phyloP scores from a whole-genome alignment of 2,329 filamentous ascomycete species.

The Coniosporium tulheliwenetii region DNA sequence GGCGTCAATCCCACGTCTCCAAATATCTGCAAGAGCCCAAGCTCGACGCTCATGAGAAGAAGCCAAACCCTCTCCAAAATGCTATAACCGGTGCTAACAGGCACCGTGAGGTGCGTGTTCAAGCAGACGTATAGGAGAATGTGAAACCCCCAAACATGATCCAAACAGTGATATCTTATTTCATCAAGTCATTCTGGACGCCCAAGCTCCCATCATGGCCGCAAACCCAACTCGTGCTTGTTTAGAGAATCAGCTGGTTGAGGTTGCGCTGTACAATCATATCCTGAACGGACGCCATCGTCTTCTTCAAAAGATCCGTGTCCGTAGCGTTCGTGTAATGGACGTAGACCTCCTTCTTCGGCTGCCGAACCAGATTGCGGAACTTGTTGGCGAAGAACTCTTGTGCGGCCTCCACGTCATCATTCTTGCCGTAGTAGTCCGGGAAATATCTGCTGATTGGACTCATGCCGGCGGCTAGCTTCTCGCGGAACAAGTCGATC shows the following conservation, averaged over 20 bases:
- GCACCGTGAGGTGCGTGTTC: no score
- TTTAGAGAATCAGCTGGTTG: conserved; percentile 25
- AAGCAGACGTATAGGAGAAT: not conserved
- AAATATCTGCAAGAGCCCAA: no score
- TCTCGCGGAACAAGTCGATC: conserved; percentile 35
- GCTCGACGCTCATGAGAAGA: no score
- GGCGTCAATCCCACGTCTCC: no score
- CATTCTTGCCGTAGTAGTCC: conserved; percentile 27
- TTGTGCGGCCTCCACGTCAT: conserved; percentile 30
- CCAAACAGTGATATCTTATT: no score
- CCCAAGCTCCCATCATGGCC: not conserved
- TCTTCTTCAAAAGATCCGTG: conserved; percentile 34
- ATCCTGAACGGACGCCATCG: conserved; percentile 36
- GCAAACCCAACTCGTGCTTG: conserved; percentile 10
- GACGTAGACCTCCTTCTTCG: conserved; percentile 34
- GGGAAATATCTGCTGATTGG: conserved; percentile 34
- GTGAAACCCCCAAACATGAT: not conserved
- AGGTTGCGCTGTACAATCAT: conserved; percentile 39
- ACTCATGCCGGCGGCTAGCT: conserved; percentile 28
- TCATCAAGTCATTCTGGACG: no score
- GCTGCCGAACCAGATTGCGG: conserved; percentile 31
- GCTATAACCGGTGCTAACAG: no score
- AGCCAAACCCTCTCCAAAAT: no score
- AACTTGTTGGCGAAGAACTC: conserved; percentile 36
- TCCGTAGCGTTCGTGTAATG: conserved; percentile 38